Evolutionary conservation across 371 early-diverging fungal genomes (phyloP), one percentile per base, ranked within the genome.

Genomic region (Parasitella parasitica): DNA sequence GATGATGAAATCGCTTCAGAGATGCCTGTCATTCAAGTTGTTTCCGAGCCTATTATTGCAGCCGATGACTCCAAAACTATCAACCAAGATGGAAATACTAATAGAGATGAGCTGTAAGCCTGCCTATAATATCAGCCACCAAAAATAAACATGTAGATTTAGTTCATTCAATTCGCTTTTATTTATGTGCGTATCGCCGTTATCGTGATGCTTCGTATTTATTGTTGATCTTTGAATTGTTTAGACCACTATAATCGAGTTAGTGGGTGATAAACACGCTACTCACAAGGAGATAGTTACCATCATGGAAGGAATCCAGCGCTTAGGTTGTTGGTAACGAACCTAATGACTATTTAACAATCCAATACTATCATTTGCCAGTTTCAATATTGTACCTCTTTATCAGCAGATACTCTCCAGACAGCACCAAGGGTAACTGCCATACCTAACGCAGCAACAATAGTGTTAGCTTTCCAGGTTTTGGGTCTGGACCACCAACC

Each of bases 401-500:
- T 83, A 46, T 91, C 86, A 43, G 95, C 94, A 57, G 93, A 93
- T 57, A 84, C 77, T 62, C 83, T 87, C 86, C 91, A 95, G 59
- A 86, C 78, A 67, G 83, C 81, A 35, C 81, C 89, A 39, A 88
- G 75, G 20, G 88, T 72, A 11, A 82, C 85, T 9, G 84, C 63
- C 63, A 91, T 82, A 36, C 88, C 92, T 15, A 83, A 63, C 11
- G 84, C 87, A 30, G 87, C 88, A 57, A 94, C 81, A 41, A 83
- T 70, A 4, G 92, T 87, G 87, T 95, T 95, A 60, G 89, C 68
- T 72, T 89, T 88, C 86, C 88, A 89, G 71, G 83, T 79, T 70
- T 89, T 89, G 43, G 96, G 94, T 71, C 86, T 84, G 6, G 91
- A 80, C 92, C 93, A 93, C 94, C 94, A 95, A 52, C 94, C 96